These are phyloP conservation scores for Salix exigua DNA, from an alignment of 345 rosid genomes.

Conservation along the genomic window DNA sequence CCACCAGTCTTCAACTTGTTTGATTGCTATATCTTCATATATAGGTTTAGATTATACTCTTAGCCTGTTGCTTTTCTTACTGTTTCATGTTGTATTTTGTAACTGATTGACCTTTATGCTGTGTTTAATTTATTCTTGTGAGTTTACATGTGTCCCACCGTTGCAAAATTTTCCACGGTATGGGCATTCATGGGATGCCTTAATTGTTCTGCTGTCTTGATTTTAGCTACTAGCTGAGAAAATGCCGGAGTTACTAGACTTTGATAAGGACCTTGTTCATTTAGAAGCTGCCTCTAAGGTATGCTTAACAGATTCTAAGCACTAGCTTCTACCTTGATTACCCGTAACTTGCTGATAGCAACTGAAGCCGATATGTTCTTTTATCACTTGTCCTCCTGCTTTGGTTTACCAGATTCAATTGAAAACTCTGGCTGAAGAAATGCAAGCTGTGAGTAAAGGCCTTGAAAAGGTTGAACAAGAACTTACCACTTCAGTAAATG, in stretches of 20 bases:
- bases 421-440: slow-evolving; percentile 94
- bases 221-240: slow-evolving; percentile 86
- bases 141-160: background rate
- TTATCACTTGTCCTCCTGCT: slow-evolving; percentile 1
- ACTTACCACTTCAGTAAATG: slow-evolving; percentile 74
- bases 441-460: slow-evolving; percentile 98
- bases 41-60: background rate
- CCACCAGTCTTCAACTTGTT: background rate
- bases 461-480: slow-evolving; percentile 93
- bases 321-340: slow-evolving; percentile 1
- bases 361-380: background rate
- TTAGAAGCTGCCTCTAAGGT: slow-evolving; percentile 98
- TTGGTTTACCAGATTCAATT: slow-evolving; percentile 66
- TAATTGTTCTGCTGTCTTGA: slow-evolving; percentile 1
- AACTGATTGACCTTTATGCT: background rate
- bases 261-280: slow-evolving; percentile 80
- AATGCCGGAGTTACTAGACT: slow-evolving; percentile 88
- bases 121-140: background rate
- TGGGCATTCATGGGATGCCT: background rate
- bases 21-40: background rate
- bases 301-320: slow-evolving; percentile 5
- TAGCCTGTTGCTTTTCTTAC: background rate
- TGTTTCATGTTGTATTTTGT: background rate
- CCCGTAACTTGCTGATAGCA: slow-evolving; percentile 7
- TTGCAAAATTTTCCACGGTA: background rate